These are phyloP conservation scores for Plasmodium berghei DNA, from an alignment of 169 alveolate species.

Conservation along the genomic window DNA sequence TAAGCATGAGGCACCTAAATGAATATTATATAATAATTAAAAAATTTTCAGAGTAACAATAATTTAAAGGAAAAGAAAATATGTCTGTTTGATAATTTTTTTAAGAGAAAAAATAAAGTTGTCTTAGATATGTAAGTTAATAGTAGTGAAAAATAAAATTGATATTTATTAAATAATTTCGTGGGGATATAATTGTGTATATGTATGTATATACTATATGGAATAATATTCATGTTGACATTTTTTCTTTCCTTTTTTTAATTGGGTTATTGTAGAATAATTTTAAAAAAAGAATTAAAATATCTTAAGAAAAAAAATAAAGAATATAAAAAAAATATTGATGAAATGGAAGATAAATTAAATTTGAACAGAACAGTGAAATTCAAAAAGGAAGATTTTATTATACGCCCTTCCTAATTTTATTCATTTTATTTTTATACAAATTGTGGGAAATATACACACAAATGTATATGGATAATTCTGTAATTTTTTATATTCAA, in stretches of 20 bases:
- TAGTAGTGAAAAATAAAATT: background rate
- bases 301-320: constrained; percentile 32
- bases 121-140: constrained; percentile 39
- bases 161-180: background rate
- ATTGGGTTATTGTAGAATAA: constrained; percentile 2
- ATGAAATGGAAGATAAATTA: constrained; percentile 52
- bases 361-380: constrained; percentile 37
- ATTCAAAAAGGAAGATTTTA: constrained; percentile 34
- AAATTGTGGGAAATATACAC: background rate
- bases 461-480: constrained; percentile 6
- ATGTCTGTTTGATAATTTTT: constrained; percentile 26
- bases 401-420: constrained; percentile 19
- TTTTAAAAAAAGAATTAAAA: constrained; percentile 40
- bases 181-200: background rate
- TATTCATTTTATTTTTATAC: no score
- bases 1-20: background rate
- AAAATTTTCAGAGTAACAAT: no score
- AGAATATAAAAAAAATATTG: constrained; percentile 17
- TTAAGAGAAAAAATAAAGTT: constrained; percentile 41
- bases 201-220: background rate
- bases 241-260: background rate
- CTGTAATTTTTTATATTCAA: no score
- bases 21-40: background rate
- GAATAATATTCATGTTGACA: background rate
- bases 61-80: constrained; percentile 7